Evolutionary conservation across 2,329 filamentous ascomycete genomes (phyloP), one percentile per base, ranked within the genome.

Genomic region (Stagonosporopsis rhizophila): DNA sequence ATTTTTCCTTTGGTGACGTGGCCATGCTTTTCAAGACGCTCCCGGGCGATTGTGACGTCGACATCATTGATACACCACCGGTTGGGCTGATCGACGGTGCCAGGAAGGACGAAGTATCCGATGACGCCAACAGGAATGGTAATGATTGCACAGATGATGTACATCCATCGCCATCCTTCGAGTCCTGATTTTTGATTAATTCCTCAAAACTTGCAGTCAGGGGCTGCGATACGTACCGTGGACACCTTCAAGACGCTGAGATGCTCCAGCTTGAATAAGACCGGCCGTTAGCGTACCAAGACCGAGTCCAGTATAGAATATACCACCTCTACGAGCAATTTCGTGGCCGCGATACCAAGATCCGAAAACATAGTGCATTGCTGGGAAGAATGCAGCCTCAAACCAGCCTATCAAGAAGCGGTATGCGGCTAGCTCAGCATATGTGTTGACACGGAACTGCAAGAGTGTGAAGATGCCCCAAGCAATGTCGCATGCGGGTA

Each of bases 401-500:
- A 84, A 83, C 66, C 78, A 79, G 1, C 81, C 81, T 7, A 84
- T 79, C 1, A 84, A 58, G 53, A 85, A 85, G 1, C 82, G 77
- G 64, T 83, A 83, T 0, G 79, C 79, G 37, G 78, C 78, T 6
- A 84, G 53, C 45, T 85, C 82, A 0, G 76, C 75, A 52, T 78
- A 83, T 3, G 76, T 72, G 2, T 74, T 71, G 2, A 77, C 78
- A 3, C 82, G 78, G 48, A 79, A 84, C 49, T 84, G 82, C 7
- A 84, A 68, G 11, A 86, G 75, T 0, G 83, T 86, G 55, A 85
- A 82, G 12, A 84, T 66, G 0, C 82, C 82, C 83, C 83, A 85
- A 3, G 73, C 62, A 1, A 84, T 60, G 52, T 85, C 81, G 59
- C 84, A 74, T 4, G 75, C 72, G 0, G 83, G 83, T 4, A 84